A percentile compares a stretch with the other conserved stretches of the same genome.
These are phyloP conservation scores for Xylaria flabelliformis DNA, from an alignment of 495 filamentous ascomycete species.

Conservation along the genomic window DNA sequence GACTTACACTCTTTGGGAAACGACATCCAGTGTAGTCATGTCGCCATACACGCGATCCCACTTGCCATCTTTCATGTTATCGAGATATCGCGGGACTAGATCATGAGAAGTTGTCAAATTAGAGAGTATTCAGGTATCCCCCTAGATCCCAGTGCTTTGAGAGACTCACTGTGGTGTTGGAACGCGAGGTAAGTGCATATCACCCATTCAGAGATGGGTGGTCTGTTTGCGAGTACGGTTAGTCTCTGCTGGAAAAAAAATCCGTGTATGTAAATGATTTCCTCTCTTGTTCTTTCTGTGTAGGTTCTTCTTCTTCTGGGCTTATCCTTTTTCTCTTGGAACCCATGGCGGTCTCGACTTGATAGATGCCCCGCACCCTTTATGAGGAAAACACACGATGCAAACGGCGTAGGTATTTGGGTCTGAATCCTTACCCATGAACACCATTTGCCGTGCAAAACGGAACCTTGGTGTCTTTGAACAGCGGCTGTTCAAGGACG, in stretches of 20 bases:
- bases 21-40: slow-evolving; percentile 50
- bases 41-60: slow-evolving; percentile 53
- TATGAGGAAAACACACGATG: not conserved
- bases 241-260: not conserved
- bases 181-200: slow-evolving; percentile 58
- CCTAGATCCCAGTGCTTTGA: not conserved
- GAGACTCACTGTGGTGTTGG: slow-evolving; percentile 51
- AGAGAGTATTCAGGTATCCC: slow-evolving; percentile 18
- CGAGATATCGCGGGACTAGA: slow-evolving; percentile 59
- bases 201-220: slow-evolving; percentile 86
- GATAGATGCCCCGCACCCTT: not conserved
- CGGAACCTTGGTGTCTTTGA: slow-evolving; percentile 65
- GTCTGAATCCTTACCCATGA: slow-evolving; percentile 58
- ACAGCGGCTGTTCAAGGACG: slow-evolving; percentile 65
- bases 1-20: slow-evolving; percentile 54
- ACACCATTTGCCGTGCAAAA: slow-evolving; percentile 79
- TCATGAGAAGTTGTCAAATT: slow-evolving; percentile 23
- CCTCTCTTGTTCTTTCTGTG: not conserved
- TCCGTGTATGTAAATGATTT: not conserved
- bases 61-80: slow-evolving; percentile 56
- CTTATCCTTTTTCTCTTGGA: not conserved
- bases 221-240: slow-evolving; percentile 41
- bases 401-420: too few relatives aligned
- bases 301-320: not conserved
- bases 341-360: not conserved